Evolutionary conservation across 2,329 filamentous ascomycete species (phyloP), one percentile per base, ranked within the genome.

Genomic region (Cryphonectria nitschkei): DNA sequence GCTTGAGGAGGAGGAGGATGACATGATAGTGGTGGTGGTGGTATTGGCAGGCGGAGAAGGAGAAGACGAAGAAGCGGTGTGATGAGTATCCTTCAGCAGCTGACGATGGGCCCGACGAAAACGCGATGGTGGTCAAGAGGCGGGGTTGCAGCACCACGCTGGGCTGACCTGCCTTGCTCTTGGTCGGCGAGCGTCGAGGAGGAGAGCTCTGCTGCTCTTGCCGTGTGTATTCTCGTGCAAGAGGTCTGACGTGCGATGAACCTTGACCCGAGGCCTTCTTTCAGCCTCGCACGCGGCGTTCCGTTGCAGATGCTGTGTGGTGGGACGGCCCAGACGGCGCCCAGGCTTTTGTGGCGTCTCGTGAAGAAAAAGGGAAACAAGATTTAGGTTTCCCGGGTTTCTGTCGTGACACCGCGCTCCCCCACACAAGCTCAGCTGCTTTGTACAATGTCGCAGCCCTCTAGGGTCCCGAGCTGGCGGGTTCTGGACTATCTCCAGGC

Each of bases 1-100:
- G 13, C 19, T 62, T 71, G 79, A 75, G 11, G 50, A 26, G 8
- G 50, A 26, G 22, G 22, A n/a, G 52, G 26, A 56, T 11, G 52
- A 56, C n/a, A 29, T 56, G n/a, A n/a, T 54, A 14, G 13, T 46
- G 16, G 43, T 22, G 16, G 43, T 46, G 43, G 34, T 34, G 34
- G 6, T 34, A 4, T 3, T 34, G 34, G 46, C 8, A 52, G 41
- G 41, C 41, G 41, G 14, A 46, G 19, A 3, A 46, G 19, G 43
- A 16, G 50, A 3, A 46, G n/a, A 26, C 58, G 5, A 62, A 43
- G 37, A 65, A 32, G 60, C 58, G 16, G 52, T 54, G 13, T 56
- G n/a, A 34, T 29, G 26, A 14, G 2, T 14, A 11, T 56, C 6
- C 52, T 19, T 22, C 43, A 50, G 43, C 43, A 50, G 43, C 43